Percentiles rank a stretch among this genome's conserved stretches.
phyloP scores from a whole-genome alignment of 805 yeast species.

The Myxozyma lipomycoides region DNA sequence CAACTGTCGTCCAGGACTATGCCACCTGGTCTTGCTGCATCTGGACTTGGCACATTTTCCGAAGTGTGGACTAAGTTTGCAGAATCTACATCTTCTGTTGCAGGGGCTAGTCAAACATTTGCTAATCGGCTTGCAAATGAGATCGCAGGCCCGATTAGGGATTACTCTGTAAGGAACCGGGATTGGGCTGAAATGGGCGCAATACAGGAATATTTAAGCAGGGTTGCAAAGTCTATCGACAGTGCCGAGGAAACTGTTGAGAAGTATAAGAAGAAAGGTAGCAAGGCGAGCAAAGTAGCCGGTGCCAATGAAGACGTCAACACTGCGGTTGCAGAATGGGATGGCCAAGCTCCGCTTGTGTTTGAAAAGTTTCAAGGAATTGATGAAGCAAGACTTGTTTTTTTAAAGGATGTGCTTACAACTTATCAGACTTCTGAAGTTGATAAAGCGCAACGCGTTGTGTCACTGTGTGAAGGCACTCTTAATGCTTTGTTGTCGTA shows the following conservation, averaged over 20 bases:
- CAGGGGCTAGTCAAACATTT: slow-evolving; percentile 34
- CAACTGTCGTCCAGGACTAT: slow-evolving; percentile 34
- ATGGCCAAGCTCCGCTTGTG: slow-evolving; percentile 68
- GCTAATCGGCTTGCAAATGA: slow-evolving; percentile 41
- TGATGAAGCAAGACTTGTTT: slow-evolving; percentile 58
- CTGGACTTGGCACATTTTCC: slow-evolving; percentile 32
- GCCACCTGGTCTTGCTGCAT: slow-evolving; percentile 29
- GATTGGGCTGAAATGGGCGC: slow-evolving; percentile 54
- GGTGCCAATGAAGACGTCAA: slow-evolving; percentile 46
- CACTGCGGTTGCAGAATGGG: slow-evolving; percentile 50
- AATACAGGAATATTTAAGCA: slow-evolving; percentile 43
- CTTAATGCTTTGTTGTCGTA: slow-evolving; percentile 63
- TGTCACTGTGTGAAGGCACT: slow-evolving; percentile 56
- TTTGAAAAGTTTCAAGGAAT: slow-evolving; percentile 71
- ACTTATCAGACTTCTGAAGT: slow-evolving; percentile 59
- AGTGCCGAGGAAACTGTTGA: slow-evolving; percentile 43
- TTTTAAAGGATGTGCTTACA: slow-evolving; percentile 61
- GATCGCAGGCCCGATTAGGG: slow-evolving; percentile 38
- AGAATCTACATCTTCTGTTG: slow-evolving; percentile 33
- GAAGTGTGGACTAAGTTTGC: slow-evolving; percentile 32
- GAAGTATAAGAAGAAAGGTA: slow-evolving; percentile 34
- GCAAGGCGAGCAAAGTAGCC: slow-evolving; percentile 37
- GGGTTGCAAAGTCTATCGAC: slow-evolving; percentile 45
- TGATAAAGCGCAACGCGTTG: slow-evolving; percentile 48
- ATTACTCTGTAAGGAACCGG: slow-evolving; percentile 51